Conservation (phyloP, 768 basidiomycete species). For the Steccherinum ochraceum region DNA sequence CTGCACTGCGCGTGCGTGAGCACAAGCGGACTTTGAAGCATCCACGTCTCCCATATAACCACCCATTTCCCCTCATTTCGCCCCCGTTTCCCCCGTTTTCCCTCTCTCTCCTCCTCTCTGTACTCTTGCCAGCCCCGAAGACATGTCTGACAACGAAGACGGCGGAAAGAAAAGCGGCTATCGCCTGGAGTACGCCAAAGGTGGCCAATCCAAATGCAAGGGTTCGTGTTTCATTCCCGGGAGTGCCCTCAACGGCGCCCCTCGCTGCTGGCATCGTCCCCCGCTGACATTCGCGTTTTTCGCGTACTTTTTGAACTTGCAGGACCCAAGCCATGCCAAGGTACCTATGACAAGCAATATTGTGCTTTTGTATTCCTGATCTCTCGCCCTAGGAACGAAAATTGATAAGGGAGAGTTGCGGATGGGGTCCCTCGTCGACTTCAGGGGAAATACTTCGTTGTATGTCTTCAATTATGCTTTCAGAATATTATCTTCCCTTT, state of each 20-base stretch:
- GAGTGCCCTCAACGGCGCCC: neutral
- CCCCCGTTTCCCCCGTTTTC: slow-evolving; percentile 17
- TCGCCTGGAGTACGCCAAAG: slow-evolving; percentile 71
- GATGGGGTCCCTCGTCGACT: slow-evolving; percentile 68
- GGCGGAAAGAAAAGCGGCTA: slow-evolving; percentile 52
- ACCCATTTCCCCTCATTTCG: slow-evolving; percentile 11
- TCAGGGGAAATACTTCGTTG: slow-evolving; percentile 66
- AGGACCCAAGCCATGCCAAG: slow-evolving; percentile 76
- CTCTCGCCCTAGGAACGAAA: slow-evolving; percentile 44
- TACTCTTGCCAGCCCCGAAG: slow-evolving; percentile 2
- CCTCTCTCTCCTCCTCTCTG: slow-evolving; percentile 9
- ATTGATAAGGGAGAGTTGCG: slow-evolving; percentile 72
- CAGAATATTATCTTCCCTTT: slow-evolving; percentile 1
- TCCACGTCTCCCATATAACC: slow-evolving; percentile 21
- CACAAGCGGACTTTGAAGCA: slow-evolving; percentile 31
- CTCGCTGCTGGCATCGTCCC: slow-evolving; percentile 9
- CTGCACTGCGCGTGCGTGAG: slow-evolving; percentile 15
- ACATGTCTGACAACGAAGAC: slow-evolving; percentile 34
- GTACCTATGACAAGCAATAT: slow-evolving; percentile 29
- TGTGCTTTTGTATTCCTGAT: slow-evolving; percentile 15
- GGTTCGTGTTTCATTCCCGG: slow-evolving; percentile 48
- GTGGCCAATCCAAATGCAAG: slow-evolving; percentile 71
- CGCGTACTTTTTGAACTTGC: slow-evolving; percentile 19
- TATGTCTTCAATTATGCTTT: slow-evolving; percentile 36
- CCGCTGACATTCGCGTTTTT: slow-evolving; percentile 21